Evolutionary conservation across 1,284 basidiomycete genomes (phyloP), one percentile per base, ranked within the genome.

Genomic region (Polyporus tsugae): DNA sequence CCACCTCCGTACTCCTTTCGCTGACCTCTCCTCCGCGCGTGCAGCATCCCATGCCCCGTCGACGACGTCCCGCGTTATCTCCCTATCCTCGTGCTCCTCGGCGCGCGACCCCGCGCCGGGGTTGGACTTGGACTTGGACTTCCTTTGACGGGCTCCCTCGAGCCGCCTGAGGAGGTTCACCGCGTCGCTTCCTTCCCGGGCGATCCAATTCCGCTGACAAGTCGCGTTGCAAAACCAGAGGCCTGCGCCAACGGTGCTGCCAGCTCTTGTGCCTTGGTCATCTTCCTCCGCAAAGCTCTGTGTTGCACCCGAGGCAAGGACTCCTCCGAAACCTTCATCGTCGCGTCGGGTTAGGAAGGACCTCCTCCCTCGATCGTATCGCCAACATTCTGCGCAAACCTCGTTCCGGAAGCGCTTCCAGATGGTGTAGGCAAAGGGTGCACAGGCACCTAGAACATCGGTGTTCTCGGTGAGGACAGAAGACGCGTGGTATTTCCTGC

Each of bases 371-470:
- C 85, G 85, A 41, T 88, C 82, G 73, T 91, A 90, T 46, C 83
- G 81, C 75, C 89, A 91, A 76, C 90, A 91, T 73, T 85, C 80
- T 13, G 84, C 85, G 71, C 90, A 91, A 62, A 90, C 87, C 76
- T 90, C 89, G 75, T 86, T 89, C 59, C 87, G 82, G 71, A 90
- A 91, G 29, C 74, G 75, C 66, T 79, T 79, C 76, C 77, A 79
- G 55, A 79, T 72, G 7, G 76, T 79, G 67, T 73, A 77, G 13
- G 76, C 64, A 68, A 78, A 79, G 5, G 78, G 78, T 1, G 73
- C 70, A 60, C 71, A 69, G n/a, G 65, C 60, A 25, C 75, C 76
- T 6, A 79, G 65, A 22, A 78, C 65, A 61, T 73, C 72, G 22
- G 70, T 70, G 41, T 58, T 64, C 11, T 62, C 70, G 11, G 74